A percentile compares a stretch with the other conserved stretches of the same genome.
phyloP scores from a whole-genome alignment of 2,329 filamentous ascomycete species.

The Elsinoe batatas region DNA sequence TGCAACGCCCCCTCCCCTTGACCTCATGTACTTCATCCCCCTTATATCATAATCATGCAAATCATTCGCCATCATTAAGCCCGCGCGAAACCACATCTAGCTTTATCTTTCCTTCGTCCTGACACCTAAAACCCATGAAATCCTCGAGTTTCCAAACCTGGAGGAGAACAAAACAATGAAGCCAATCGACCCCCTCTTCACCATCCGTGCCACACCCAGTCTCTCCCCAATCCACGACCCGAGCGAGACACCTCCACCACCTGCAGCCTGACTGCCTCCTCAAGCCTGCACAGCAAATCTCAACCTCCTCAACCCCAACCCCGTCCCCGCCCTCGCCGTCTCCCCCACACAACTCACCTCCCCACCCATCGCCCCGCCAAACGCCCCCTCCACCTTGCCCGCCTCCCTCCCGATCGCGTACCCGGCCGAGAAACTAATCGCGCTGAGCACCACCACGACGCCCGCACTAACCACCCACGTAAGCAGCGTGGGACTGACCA shows the following conservation, averaged over 20 bases:
- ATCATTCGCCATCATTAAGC: too few relatives aligned
- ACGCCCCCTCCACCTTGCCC: constrained; percentile 40
- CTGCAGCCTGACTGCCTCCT: too few relatives aligned
- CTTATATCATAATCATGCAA: too few relatives aligned
- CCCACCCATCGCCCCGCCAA: constrained; percentile 18
- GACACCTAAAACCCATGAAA: too few relatives aligned
- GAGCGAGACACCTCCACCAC: background rate
- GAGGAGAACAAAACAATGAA: too few relatives aligned
- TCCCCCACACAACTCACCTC: constrained; percentile 25
- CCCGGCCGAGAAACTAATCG: constrained; percentile 55
- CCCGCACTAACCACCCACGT: constrained; percentile 58
- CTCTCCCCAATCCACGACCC: background rate
- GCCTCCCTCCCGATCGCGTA: constrained; percentile 53
- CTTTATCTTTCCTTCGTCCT: too few relatives aligned
- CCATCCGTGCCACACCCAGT: background rate
- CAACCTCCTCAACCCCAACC: constrained; percentile 26
- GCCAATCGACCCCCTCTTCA: too few relatives aligned
- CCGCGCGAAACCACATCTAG: too few relatives aligned
- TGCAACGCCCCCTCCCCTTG: background rate
- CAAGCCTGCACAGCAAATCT: constrained; percentile 23
- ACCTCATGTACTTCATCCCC: too few relatives aligned
- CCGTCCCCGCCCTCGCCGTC: constrained; percentile 24
- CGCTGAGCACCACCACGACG: constrained; percentile 53
- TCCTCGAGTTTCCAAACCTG: too few relatives aligned
- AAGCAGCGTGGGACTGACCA: constrained; percentile 50